Conservation (phyloP, 2,329 filamentous ascomycete genomes). For the Thielaviopsis populi region DNA sequence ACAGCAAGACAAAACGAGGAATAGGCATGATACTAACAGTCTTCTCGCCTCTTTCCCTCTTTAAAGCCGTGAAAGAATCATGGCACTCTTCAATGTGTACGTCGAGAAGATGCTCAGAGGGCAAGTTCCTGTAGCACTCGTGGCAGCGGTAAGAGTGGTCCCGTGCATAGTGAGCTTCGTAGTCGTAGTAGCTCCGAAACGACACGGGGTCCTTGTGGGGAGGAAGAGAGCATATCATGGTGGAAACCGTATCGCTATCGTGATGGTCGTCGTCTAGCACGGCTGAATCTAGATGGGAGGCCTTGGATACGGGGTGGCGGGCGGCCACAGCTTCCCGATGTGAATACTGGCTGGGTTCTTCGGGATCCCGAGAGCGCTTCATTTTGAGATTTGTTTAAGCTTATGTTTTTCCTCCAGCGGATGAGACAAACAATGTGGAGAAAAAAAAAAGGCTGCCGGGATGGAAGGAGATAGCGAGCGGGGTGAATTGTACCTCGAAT, state of each 20-base stretch:
- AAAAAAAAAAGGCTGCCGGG: neutral
- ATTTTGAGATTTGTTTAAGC: conserved; percentile 26
- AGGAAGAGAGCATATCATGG: conserved; percentile 68
- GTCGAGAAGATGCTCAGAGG: conserved; percentile 61
- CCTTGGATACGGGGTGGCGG: conserved; percentile 30
- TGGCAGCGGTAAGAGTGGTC: conserved; percentile 71
- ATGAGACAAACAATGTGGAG: neutral
- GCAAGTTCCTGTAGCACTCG: conserved; percentile 77
- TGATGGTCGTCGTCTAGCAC: conserved; percentile 21
- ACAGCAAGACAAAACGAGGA: too few species aligned
- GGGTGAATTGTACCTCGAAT: conserved; percentile 14
- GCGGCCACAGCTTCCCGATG: conserved; percentile 1
- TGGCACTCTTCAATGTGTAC: conserved; percentile 87
- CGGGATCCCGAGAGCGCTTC: conserved; percentile 49
- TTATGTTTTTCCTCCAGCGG: conserved; percentile 8
- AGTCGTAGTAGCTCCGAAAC: conserved; percentile 64
- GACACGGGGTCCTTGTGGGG: conserved; percentile 56
- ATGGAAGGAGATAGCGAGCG: conserved; percentile 1
- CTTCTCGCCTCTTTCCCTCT: conserved; percentile 67
- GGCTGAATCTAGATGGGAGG: conserved; percentile 42
- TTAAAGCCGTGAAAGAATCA: conserved; percentile 60
- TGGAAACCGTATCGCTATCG: conserved; percentile 27
- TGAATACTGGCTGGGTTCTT: conserved; percentile 25
- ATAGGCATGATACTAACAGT: conserved; percentile 46
- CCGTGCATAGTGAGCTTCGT: conserved; percentile 74